phyloP scores from a whole-genome alignment of 306 rosid genomes.

The Luffa aegyptiaca region DNA sequence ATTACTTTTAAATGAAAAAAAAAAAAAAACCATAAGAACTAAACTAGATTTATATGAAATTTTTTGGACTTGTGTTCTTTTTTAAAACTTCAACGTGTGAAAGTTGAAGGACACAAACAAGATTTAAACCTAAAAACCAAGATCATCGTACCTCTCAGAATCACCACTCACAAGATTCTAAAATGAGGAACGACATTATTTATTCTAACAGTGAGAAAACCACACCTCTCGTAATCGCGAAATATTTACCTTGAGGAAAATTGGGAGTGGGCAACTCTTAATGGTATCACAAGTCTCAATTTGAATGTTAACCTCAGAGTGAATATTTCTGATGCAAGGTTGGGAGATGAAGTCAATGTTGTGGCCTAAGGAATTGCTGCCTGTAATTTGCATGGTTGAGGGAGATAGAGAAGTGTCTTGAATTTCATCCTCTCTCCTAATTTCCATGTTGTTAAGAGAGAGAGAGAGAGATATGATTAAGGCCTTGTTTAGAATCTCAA shows the following conservation, averaged over 20 bases:
- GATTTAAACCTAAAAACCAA: too few relatives aligned
- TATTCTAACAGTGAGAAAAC: neutral
- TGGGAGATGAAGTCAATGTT: slow-evolving; percentile 55
- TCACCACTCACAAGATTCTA: neutral
- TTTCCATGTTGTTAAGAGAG: slow-evolving; percentile 42
- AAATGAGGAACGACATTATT: neutral
- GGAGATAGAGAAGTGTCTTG: slow-evolving; percentile 46
- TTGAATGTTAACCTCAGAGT: slow-evolving; percentile 56
- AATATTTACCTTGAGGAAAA: slow-evolving; percentile 59
- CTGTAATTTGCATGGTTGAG: slow-evolving; percentile 47
- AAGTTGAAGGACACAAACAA: too few relatives aligned
- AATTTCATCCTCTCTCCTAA: slow-evolving; percentile 50
- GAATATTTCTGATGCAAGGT: slow-evolving; percentile 37
- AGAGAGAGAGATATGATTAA: neutral
- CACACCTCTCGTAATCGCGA: neutral
- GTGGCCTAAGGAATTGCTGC: slow-evolving; percentile 49
- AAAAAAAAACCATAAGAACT: too few relatives aligned
- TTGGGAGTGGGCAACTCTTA: slow-evolving; percentile 62
- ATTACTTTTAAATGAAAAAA: too few relatives aligned
- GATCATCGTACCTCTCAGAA: too few relatives aligned
- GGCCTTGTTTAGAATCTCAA: slow-evolving; percentile 5
- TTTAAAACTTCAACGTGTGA: too few relatives aligned
- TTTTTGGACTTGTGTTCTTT: too few relatives aligned
- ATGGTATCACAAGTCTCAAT: slow-evolving; percentile 24
- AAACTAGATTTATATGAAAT: too few relatives aligned